Evolutionary conservation across 179 eudicot genomes (phyloP), one percentile per base, ranked within the genome.

Genomic region (Heliamphora pulchella): DNA sequence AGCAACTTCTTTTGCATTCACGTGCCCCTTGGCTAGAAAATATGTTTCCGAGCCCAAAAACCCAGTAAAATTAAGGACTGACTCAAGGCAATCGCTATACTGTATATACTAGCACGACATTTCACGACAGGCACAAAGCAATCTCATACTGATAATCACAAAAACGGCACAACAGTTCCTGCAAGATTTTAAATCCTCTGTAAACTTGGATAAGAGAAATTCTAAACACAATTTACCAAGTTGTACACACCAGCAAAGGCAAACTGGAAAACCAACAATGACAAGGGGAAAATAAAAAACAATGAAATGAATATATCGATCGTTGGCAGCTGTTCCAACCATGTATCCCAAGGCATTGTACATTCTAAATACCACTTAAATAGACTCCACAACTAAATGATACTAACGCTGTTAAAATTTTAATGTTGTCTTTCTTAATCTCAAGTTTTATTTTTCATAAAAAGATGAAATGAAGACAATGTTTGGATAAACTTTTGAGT

Each of bases 401-500:
- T 43, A 44, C 22, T 15, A 47, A 7, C 39, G 41, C 53, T 41
- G 59, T 54, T 50, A 50, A 72, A 72, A 47, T 48, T 72, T 47
- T 48, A 63, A 50, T 77, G 64, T 11, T 18, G 13, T 14, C 72
- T 63, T 77, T 48, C 55, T 77, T 64, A 55, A 66, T 15, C 71
- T 22, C 11, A 64, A 44, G 3, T 47, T 8, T 8, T 13, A 8
- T 79, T 18, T 48, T n/a, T 70, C 31, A 31, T 31, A 31, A 44
- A 31, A 79, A 5, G 39, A 43, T 3, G n/a, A 70, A 61, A 69
- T 17, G 13, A 20, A 47, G 44, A 71, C 57, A 47, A 47, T 1
- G 22, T 11, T 46, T 51, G 48, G 57, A 31, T 9, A 58, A 3
- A 61, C 17, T 9, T 41, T n/a, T n/a, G n/a, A 59, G 41, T 62